phyloP scores from a whole-genome alignment of 495 filamentous ascomycete species.

The Podospora comata region DNA sequence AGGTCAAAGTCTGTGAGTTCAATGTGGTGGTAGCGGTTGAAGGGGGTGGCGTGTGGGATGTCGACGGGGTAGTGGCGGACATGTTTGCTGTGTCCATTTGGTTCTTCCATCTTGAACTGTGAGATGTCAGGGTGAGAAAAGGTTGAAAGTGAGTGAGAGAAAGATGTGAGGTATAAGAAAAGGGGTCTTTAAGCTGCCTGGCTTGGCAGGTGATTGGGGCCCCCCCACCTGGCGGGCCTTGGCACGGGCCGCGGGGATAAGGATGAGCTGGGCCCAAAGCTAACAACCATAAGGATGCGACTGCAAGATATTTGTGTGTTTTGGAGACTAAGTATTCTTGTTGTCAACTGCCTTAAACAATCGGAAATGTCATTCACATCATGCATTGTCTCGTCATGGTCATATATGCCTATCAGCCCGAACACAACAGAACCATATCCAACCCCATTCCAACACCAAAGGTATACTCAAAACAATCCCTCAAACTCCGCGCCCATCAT shows the following conservation, averaged over 20 bases:
- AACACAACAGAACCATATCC: background rate
- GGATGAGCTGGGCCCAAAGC: too few relatives aligned
- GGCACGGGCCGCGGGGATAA: too few relatives aligned
- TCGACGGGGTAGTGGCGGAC: constrained; percentile 38
- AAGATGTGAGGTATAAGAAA: too few relatives aligned
- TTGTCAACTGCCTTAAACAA: too few relatives aligned
- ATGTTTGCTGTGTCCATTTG: background rate
- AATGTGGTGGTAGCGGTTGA: constrained; percentile 35
- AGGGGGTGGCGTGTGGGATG: constrained; percentile 28
- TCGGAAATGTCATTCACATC: background rate
- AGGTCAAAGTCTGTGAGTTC: constrained; percentile 34
- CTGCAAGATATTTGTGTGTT: too few relatives aligned
- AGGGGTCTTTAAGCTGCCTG: too few relatives aligned
- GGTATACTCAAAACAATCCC: background rate
- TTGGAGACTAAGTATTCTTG: too few relatives aligned
- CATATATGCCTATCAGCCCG: background rate
- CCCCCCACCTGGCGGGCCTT: too few relatives aligned
- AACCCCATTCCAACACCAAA: background rate
- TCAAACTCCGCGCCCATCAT: background rate
- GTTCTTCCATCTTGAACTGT: background rate
- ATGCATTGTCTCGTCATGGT: background rate
- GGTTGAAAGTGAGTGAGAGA: background rate
- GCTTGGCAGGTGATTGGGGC: background rate
- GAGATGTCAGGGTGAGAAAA: background rate
- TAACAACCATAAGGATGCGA: too few relatives aligned